These are phyloP conservation scores for Simplicillium aogashimaense DNA, from an alignment of 2,329 filamentous ascomycete species.

Conservation along the genomic window DNA sequence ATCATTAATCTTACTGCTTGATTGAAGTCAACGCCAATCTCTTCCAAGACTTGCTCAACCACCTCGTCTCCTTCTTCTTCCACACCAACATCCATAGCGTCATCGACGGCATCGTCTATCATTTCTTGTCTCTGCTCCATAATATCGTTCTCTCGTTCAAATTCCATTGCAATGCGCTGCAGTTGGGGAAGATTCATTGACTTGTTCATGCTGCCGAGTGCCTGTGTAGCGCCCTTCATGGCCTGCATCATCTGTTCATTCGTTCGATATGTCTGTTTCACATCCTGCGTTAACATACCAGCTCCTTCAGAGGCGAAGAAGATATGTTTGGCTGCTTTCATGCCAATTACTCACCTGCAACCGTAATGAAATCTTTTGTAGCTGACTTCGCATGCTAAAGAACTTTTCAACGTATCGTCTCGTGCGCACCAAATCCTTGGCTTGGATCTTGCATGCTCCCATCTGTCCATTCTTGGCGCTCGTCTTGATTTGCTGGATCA, in stretches of 20 bases:
- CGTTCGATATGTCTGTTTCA: constrained; percentile 74
- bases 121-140: constrained; percentile 99
- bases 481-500: constrained; percentile 94
- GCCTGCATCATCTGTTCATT: constrained; percentile 99
- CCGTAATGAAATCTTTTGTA: constrained; percentile 89
- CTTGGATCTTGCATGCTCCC: constrained; percentile 97
- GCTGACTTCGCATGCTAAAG: constrained; percentile 92
- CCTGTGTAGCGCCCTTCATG: constrained; percentile 94
- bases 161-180: constrained; percentile 97
- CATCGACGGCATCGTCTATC: constrained; percentile 99
- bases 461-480: constrained; percentile 97
- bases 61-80: constrained; percentile 97
- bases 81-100: constrained; percentile 80
- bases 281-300: not conserved
- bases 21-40: constrained; percentile 89
- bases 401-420: constrained; percentile 95
- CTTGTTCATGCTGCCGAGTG: constrained; percentile 92
- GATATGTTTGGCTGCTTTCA: not conserved
- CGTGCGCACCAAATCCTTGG: constrained; percentile 90
- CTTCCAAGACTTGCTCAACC: constrained; percentile 90
- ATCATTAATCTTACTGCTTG: constrained; percentile 57
- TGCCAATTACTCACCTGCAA: constrained; percentile 62
- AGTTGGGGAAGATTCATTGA: constrained; percentile 95
- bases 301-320: not conserved
- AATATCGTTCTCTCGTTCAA: constrained; percentile 96